Evolutionary conservation across 768 basidiomycete genomes (phyloP).

Genomic region (Lactarius pseudohatsudake): DNA sequence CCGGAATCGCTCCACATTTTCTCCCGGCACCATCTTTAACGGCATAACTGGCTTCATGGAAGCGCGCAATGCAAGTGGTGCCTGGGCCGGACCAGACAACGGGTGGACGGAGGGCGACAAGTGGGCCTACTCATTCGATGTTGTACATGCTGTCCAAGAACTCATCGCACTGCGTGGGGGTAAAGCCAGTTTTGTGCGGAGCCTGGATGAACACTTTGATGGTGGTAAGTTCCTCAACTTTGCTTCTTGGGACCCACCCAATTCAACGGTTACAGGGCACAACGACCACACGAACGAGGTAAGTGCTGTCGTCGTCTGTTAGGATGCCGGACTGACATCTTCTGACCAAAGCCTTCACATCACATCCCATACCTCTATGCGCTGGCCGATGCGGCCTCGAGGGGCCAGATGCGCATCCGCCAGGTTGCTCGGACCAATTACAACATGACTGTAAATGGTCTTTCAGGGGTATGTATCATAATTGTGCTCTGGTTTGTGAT

Average conservation of each 20-base stretch:
- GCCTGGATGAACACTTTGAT: conserved; percentile 58
- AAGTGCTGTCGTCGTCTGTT: conserved; percentile 20
- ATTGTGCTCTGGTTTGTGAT: background rate
- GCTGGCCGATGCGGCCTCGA: conserved; percentile 66
- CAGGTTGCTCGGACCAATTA: conserved; percentile 65
- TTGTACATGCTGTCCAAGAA: conserved; percentile 66
- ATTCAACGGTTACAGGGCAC: conserved; percentile 48
- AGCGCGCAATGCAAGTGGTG: conserved; percentile 63
- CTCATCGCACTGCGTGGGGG: conserved; percentile 67
- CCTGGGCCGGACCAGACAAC: conserved; percentile 64
- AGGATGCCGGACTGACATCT: background rate
- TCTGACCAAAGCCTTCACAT: conserved; percentile 62
- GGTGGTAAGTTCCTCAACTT: conserved; percentile 38
- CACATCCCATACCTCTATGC: conserved; percentile 85
- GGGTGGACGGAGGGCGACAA: conserved; percentile 86
- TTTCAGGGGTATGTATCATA: conserved; percentile 59
- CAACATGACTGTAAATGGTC: conserved; percentile 63
- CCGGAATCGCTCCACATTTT: conserved; percentile 51
- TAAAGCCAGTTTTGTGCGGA: conserved; percentile 59
- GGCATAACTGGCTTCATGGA: conserved; percentile 77
- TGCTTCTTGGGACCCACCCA: background rate
- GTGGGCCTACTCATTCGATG: conserved; percentile 78
- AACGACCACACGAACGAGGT: conserved; percentile 85
- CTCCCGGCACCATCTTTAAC: conserved; percentile 69
- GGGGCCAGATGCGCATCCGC: conserved; percentile 69